Evolutionary conservation across 176 grass and related monocot genomes (phyloP), one percentile per base, ranked within the genome.

Genomic region (Triticum monococcum): DNA sequence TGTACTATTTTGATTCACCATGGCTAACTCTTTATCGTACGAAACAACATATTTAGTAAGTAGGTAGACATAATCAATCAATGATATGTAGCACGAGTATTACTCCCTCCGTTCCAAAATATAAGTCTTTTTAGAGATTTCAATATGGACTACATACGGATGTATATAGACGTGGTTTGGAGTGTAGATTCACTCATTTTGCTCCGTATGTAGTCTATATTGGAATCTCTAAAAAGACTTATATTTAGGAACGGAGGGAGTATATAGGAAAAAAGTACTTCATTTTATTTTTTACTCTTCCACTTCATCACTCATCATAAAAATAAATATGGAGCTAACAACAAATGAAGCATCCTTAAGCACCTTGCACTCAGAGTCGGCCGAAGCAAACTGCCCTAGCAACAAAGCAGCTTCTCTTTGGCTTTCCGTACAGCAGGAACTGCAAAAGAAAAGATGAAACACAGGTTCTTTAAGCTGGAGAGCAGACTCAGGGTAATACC

Each of bases 331-430:
- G 16, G 43, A 72, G 35, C 30, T 72, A 83, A 59, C 4, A 81
- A 71, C 28, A n/a, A 80, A 43, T 61, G 68, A 72, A 89, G 60
- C 57, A 67, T 85, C 70, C 7, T 84, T 43, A 66, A 30, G 46
- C 66, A 99, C 97, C 94, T 99, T 99, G 90, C 94, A 97, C 74
- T 99, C 97, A 35, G 97, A 99, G 74, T 99, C 97, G 54, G 97
- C 90, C 1, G 97, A 99, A 85, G 97, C 97, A 91, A 99, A 99
- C 78, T 99, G 97, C 73, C 97, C 97, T 65, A 99, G 82, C 63
- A 99, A 93, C 64, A 99, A 93, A 85, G 97, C 97, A 86, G 97
- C 97, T 89, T 99, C 97, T 83, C 97, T 94, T 94, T 99, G 97
- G 83, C 97, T 99, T 86, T 99, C 97, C 2, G 92, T 99, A 76